These are phyloP conservation scores for Beauveria sp. DNA, from an alignment of 2,329 filamentous ascomycete genomes.

Conservation along the genomic window DNA sequence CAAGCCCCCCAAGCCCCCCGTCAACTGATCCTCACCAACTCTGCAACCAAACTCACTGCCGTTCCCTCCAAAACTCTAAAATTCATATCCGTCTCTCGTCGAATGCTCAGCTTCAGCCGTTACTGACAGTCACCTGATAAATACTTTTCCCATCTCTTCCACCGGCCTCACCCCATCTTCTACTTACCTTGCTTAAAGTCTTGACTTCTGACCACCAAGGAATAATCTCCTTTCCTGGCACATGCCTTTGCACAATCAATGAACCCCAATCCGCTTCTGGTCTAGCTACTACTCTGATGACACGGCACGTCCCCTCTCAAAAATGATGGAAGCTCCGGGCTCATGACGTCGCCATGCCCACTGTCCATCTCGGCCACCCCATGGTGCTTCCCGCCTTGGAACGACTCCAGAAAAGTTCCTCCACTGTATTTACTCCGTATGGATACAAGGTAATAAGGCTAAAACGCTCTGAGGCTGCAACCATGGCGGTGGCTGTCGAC, in stretches of 20 bases:
- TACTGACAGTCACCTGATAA: neutral
- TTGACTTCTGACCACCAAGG: no score
- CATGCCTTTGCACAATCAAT: no score
- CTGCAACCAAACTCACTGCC: neutral
- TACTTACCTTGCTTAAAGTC: no score
- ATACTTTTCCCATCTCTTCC: neutral
- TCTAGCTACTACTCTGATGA: neutral
- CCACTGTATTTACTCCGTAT: neutral
- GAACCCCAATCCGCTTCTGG: neutral
- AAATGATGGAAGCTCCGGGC: neutral
- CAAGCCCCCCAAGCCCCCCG: no score
- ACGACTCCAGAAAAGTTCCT: neutral
- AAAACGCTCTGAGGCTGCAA: no score
- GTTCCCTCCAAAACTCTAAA: neutral
- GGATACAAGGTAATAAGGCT: no score
- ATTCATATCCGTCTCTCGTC: neutral
- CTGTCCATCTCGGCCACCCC: neutral
- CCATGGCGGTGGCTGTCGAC: no score
- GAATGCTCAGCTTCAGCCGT: neutral
- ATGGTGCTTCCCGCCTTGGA: neutral
- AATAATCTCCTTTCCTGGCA: no score
- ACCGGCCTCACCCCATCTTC: neutral
- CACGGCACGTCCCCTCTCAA: neutral
- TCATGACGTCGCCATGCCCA: neutral
- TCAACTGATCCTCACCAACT: neutral